Base-by-base conservation (phyloP, 1,284 basidiomycete genomes). In the Malassezia obtusa region DNA sequence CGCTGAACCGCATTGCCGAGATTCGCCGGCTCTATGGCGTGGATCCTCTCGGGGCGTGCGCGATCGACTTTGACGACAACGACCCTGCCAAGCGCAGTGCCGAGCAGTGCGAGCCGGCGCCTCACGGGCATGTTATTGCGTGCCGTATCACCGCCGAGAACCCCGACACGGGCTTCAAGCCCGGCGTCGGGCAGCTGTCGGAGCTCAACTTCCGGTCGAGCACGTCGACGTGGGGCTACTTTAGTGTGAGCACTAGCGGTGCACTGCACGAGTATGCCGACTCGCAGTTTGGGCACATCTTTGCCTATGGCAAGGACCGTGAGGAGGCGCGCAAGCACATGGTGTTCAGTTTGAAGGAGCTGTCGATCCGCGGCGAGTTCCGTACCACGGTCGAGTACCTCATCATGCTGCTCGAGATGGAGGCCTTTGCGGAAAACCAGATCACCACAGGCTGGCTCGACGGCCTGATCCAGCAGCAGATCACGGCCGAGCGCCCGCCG, bases 131-230 rank as follows among this genome's bases (percentile, higher is more conserved):
- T 75, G 94, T 98, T 65, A 87, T 99, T 63, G 94, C 94, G 41
- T 94, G 96, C 65, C 91, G 94, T 75, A 98, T 99, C 77, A 98
- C 94, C 4, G 92, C 92, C 39, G 94, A 99, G 78, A 98, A 99
- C 77, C 94, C 94, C 21, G 94, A 98, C 73, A 92, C 92, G 15
- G 94, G 94, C n/a, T 99, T 99, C 82, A 98, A 98, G 78, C 94
- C 94, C 3, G 96, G 92, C 8, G 92, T 89, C 14, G 94, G 94
- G 68, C 85, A 87, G 38, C 79, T 99, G 12, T 90, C 95, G 75
- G 94, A 98, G 76, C 86, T 98, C 71, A 99, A 98, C 77, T 99
- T 99, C 85, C 86, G 94, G 50, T 96, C 91, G 32, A 94, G 87
- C 77, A 95, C 90, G 36, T 67, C 66, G 30, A 68, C 66, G 52